A percentile compares a stretch with the other conserved stretches of the same genome.
Evolutionary conservation across 495 filamentous ascomycete genomes (phyloP).

Genomic region (Talaromyces proteolyticus): DNA sequence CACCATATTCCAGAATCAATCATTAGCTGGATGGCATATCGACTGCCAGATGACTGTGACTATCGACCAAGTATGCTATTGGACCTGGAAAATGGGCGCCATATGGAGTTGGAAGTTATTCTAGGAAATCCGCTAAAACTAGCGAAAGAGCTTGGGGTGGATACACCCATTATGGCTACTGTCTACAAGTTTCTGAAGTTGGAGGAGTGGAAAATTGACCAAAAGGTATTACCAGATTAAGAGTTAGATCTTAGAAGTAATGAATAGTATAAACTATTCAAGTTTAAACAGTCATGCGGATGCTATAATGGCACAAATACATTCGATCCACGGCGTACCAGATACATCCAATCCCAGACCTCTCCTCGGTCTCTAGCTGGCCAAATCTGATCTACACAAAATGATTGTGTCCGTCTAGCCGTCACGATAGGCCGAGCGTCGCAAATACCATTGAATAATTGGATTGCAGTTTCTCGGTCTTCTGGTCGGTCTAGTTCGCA

Average conservation of each 20-base stretch:
- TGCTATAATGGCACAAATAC: no score
- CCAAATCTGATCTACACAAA: conserved; percentile 3
- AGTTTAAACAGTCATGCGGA: no score
- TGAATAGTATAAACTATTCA: neutral
- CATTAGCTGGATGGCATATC: conserved; percentile 49
- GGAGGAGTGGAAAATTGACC: neutral
- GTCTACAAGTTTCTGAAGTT: conserved; percentile 27
- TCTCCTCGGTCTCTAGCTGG: neutral
- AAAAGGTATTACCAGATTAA: neutral
- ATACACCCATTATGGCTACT: conserved; percentile 46
- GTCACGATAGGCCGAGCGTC: neutral
- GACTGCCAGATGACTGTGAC: conserved; percentile 18
- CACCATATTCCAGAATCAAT: conserved; percentile 50
- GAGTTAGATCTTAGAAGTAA: neutral
- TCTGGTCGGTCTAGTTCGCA: neutral
- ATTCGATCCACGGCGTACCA: no score
- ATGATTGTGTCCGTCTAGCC: neutral
- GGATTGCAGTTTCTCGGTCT: neutral
- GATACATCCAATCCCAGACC: conserved; percentile 4
- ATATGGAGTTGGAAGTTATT: conserved; percentile 57
- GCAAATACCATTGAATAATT: conserved; percentile 5
- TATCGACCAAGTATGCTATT: conserved; percentile 53
- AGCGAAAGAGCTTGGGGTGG: conserved; percentile 41
- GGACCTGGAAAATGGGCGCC: conserved; percentile 49
- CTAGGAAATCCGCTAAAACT: conserved; percentile 52